Evolutionary conservation across 306 rosid species (phyloP).

Genomic region (Castanea crenata): DNA sequence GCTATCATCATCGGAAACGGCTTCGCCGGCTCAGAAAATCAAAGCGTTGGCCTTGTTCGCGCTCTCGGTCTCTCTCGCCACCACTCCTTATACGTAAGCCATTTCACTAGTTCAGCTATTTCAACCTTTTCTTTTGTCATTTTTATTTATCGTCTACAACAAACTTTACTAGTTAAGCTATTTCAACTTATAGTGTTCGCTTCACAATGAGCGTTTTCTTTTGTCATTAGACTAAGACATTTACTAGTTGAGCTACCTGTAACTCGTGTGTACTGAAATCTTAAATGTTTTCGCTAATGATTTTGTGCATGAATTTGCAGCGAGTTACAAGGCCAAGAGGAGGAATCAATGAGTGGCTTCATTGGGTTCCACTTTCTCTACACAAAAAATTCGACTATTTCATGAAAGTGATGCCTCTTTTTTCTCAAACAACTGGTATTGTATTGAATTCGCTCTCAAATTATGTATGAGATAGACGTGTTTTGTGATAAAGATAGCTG

Average conservation of each 20-base stretch:
- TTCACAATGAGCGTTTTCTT: too few relatives aligned
- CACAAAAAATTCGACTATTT: slow-evolving; percentile 50
- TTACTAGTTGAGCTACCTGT: too few relatives aligned
- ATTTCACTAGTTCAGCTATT: not conserved
- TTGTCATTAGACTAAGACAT: rapidly evolving
- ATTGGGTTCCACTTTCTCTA: slow-evolving; percentile 81
- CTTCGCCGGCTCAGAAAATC: slow-evolving; percentile 87
- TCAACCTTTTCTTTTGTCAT: too few relatives aligned
- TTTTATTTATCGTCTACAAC: too few relatives aligned
- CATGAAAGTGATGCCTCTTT: slow-evolving; percentile 27
- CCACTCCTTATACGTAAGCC: slow-evolving; percentile 56
- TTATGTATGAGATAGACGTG: not conserved
- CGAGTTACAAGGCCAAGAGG: slow-evolving; percentile 84
- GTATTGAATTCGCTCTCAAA: not conserved
- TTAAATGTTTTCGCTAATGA: too few relatives aligned
- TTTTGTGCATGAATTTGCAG: slow-evolving; percentile 28
- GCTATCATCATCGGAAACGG: slow-evolving; percentile 86
- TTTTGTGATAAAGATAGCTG: not conserved
- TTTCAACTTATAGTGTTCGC: too few relatives aligned
- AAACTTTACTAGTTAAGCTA: too few relatives aligned
- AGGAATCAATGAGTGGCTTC: slow-evolving; percentile 77
- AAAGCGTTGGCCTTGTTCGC: slow-evolving; percentile 78
- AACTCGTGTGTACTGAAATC: rapidly evolving
- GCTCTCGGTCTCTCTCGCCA: slow-evolving; percentile 75
- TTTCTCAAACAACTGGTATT: slow-evolving; percentile 46